Evolutionary conservation across 192 early-diverging fungal species (phyloP).

Genomic region (Backusella macrospora): DNA sequence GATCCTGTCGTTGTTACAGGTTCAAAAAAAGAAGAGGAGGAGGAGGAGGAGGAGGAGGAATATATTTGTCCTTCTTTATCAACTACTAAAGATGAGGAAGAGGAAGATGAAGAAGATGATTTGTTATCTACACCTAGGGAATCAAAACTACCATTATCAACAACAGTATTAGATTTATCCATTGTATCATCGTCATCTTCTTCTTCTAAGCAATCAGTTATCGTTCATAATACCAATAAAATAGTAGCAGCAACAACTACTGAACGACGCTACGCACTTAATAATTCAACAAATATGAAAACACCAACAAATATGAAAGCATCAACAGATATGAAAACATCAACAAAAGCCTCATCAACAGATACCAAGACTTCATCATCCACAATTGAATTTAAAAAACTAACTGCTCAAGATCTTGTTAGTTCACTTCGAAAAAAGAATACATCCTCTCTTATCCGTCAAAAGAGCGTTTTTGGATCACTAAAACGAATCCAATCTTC

Average conservation of each 20-base stretch:
- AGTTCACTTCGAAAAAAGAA: background rate
- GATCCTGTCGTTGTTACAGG: background rate
- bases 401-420: background rate
- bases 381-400: background rate
- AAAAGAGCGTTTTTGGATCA: background rate
- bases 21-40: background rate
- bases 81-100: background rate
- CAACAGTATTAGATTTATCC: background rate
- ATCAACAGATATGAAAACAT: background rate
- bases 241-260: too few relatives aligned
- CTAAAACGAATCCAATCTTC: background rate
- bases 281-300: background rate
- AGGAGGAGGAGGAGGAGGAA: background rate
- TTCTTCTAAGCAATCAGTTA: background rate
- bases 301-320: background rate
- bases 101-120: background rate
- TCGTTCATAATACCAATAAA: background rate
- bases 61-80: constrained; percentile 9
- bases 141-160: background rate
- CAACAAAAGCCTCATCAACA: background rate
- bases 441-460: background rate
- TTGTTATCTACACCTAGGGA: background rate
- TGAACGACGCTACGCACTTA: too few relatives aligned
- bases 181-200: background rate
- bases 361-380: background rate